Conservation (phyloP, 1,284 basidiomycete species). For the Rhodotorula sp. region DNA sequence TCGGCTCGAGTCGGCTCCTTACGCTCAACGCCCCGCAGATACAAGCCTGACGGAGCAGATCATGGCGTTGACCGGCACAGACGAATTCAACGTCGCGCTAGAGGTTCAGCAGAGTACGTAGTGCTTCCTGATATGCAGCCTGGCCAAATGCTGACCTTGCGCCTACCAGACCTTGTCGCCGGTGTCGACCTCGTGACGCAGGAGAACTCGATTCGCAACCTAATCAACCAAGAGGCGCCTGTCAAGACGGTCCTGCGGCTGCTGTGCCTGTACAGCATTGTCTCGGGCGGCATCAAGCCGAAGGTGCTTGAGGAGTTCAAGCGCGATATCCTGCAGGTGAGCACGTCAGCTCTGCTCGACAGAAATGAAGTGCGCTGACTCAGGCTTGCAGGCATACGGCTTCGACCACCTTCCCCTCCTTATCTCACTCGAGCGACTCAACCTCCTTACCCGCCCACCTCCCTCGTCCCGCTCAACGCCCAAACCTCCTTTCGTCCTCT, state of each 20-base stretch:
- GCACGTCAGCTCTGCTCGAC: slow-evolving; percentile 32
- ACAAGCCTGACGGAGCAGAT: slow-evolving; percentile 91
- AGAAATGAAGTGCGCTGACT: too few relatives aligned
- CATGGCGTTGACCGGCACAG: slow-evolving; percentile 77
- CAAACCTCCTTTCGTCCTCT: slow-evolving; percentile 60
- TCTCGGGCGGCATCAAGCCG: slow-evolving; percentile 77
- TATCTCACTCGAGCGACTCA: slow-evolving; percentile 70
- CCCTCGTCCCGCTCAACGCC: slow-evolving; percentile 42
- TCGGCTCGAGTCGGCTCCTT: neutral
- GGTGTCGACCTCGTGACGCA: slow-evolving; percentile 78
- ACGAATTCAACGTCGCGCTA: slow-evolving; percentile 83
- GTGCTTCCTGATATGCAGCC: neutral
- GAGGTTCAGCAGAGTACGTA: slow-evolving; percentile 91
- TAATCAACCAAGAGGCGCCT: slow-evolving; percentile 79
- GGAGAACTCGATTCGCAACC: slow-evolving; percentile 74
- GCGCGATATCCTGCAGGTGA: slow-evolving; percentile 82
- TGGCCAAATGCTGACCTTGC: neutral
- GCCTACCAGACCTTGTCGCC: slow-evolving; percentile 72
- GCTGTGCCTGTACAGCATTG: slow-evolving; percentile 79
- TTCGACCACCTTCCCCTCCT: slow-evolving; percentile 83
- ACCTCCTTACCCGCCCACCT: slow-evolving; percentile 56
- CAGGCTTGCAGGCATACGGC: slow-evolving; percentile 70
- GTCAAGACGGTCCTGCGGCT: slow-evolving; percentile 74
- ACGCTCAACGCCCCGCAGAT: slow-evolving; percentile 57
- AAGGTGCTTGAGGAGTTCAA: slow-evolving; percentile 85